Percentiles rank a stretch among this genome's conserved stretches.
Conservation (phyloP, 2,329 filamentous ascomycete genomes). For the Aureobasidium sp. region DNA sequence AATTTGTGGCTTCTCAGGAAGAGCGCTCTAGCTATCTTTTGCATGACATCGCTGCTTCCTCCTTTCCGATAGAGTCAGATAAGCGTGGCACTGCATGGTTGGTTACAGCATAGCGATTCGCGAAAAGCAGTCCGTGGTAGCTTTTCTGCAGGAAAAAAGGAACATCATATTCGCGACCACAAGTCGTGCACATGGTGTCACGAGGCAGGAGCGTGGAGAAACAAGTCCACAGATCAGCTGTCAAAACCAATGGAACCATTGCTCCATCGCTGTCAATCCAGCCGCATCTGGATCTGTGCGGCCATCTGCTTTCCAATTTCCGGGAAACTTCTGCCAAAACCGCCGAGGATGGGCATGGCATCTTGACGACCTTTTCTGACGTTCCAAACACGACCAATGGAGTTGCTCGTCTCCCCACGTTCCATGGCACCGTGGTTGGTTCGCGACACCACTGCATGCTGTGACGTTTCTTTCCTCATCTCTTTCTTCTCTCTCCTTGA, state of each 20-base stretch:
- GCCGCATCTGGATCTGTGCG: conserved; percentile 7
- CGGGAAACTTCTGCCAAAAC: not conserved
- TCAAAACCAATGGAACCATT: conserved; percentile 6
- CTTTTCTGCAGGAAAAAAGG: not conserved
- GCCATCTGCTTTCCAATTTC: not conserved
- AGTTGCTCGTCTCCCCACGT: not conserved
- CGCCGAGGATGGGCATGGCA: not conserved
- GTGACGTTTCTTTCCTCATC: conserved; percentile 7
- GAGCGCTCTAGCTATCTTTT: conserved; percentile 41
- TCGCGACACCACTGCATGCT: not conserved
- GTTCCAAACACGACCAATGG: conserved; percentile 11
- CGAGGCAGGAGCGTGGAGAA: conserved; percentile 7
- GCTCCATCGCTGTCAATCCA: conserved; percentile 5
- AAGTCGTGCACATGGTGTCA: not conserved
- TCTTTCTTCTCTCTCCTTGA: conserved; percentile 3
- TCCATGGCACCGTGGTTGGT: not conserved
- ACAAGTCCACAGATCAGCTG: conserved; percentile 8
- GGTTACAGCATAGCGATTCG: not conserved
- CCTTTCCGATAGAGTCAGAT: conserved; percentile 45
- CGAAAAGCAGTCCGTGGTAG: not conserved
- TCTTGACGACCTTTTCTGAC: not conserved
- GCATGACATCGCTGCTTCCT: conserved; percentile 49
- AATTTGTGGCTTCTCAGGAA: not conserved
- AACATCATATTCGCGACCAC: not conserved
- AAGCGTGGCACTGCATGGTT: conserved; percentile 42